Conservation (phyloP, 176 grass and related monocot species). For the Aegilops bicornis region DNA sequence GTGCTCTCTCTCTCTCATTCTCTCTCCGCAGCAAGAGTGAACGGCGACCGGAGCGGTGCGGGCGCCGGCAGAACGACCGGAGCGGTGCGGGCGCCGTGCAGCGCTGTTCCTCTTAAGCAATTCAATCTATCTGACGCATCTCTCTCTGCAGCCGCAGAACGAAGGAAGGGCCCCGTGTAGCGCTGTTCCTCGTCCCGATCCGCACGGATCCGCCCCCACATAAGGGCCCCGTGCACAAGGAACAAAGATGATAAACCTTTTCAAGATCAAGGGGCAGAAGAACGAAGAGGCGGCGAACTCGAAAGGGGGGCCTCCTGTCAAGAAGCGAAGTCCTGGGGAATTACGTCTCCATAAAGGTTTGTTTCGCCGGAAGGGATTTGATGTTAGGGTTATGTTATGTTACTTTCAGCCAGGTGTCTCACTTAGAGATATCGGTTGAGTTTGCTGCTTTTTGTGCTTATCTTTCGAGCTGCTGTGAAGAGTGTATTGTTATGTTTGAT, state of each 20-base stretch:
- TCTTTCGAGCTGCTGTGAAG: background rate
- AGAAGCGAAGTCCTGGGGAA: conserved; percentile 68
- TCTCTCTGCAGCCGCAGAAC: background rate
- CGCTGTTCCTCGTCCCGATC: background rate
- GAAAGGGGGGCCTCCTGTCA: conserved; percentile 40
- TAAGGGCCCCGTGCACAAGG: background rate
- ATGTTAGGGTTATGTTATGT: background rate
- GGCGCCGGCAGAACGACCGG: background rate
- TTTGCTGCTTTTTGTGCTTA: background rate
- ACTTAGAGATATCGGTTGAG: background rate
- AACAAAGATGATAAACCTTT: conserved; percentile 56
- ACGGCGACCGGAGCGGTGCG: background rate
- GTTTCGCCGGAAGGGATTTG: background rate
- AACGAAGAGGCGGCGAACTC: conserved; percentile 53
- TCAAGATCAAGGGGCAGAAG: conserved; percentile 63
- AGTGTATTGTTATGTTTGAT: background rate
- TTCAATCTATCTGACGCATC: background rate
- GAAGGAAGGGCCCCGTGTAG: background rate
- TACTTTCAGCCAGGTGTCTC: background rate
- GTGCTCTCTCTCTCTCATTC: background rate
- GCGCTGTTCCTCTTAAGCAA: no score
- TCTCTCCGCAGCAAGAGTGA: background rate
- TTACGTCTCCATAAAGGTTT: conserved; percentile 71
- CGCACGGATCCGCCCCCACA: background rate
- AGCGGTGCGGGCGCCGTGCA: no score